Base-by-base conservation (phyloP, 1,284 basidiomycete genomes). In the Rhodotorula sp. region DNA sequence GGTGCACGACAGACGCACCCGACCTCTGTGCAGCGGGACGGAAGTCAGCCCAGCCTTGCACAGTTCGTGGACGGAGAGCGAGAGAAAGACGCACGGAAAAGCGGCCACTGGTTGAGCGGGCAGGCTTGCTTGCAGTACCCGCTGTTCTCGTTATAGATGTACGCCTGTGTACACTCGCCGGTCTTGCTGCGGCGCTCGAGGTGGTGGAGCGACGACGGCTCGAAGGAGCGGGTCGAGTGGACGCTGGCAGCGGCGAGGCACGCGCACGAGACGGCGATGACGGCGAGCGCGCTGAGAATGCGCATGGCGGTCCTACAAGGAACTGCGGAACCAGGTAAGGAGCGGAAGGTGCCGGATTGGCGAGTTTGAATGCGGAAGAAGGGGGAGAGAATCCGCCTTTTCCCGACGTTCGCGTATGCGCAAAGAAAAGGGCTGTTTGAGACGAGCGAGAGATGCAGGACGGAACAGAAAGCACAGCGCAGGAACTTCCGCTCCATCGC, bases 181-280 rank as follows among this genome's bases (percentile, higher is more conserved):
- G 55, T 56, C 55, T 56, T 56, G 55, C 55, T 50, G 48, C 48
- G 48, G 6, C 48, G 48, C 25, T 50, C 48, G 48, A 50, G 48
- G 48, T 2, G 25, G 48, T 50, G 48, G 25, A 22, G 27, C 48
- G 48, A 50, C 3, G 48, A 25, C 25, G 4, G 5, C 9, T 50
- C 48, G 25, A 50, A 8, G 5, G 48, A 27, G 19, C 48, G 48
- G 27, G 19, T 8, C 9, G 41, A 44, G 41, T 44, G 19, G 41
- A 19, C 41, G 41, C 10, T 19, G 41, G 41, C 41, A 19, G 41
- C 41, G 41, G 41, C 41, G 41, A 44, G 41, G 19, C 10, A 44
- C 41, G 41, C 41, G 41, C 41, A 44, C 41, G 41, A 9, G 10
- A 19, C 41, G 41, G 10, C 19, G 41, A 44, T 19, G 10, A 44